Percentiles rank a stretch among this genome's conserved stretches.
These are phyloP conservation scores for Kwoniella mangroviensis DNA, from an alignment of 768 basidiomycete genomes.

Conservation along the genomic window DNA sequence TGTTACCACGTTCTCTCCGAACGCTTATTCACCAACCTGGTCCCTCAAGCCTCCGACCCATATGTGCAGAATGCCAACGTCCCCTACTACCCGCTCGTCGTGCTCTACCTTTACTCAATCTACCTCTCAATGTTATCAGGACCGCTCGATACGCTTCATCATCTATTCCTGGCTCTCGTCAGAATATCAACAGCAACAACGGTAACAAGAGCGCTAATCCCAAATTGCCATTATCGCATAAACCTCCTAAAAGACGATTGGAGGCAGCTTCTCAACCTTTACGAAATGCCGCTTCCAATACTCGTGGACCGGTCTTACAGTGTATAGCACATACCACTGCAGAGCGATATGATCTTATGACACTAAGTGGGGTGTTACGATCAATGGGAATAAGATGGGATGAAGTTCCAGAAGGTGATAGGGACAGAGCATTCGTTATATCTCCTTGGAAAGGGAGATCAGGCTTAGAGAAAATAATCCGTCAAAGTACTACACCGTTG, in stretches of 20 bases:
- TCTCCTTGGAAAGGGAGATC: constrained; percentile 53
- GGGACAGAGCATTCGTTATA: constrained; percentile 50
- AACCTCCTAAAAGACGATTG: constrained; percentile 66
- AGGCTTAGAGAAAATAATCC: constrained; percentile 41
- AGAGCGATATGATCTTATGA: constrained; percentile 74
- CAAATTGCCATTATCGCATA: constrained; percentile 42
- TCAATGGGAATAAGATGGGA: constrained; percentile 49
- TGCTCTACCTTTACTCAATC: not conserved
- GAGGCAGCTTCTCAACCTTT: constrained; percentile 85
- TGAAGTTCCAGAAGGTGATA: constrained; percentile 54
- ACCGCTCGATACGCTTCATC: constrained; percentile 18
- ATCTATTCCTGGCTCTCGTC: constrained; percentile 4
- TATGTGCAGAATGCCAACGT: constrained; percentile 14
- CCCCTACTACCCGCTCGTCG: not conserved
- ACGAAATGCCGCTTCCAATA: constrained; percentile 82
- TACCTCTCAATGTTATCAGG: not conserved
- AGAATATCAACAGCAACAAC: constrained; percentile 7
- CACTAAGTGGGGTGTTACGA: constrained; percentile 60
- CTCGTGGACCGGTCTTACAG: constrained; percentile 75
- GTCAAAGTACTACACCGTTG: constrained; percentile 36
- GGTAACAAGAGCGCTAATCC: not conserved
- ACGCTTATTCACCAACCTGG: constrained; percentile 16
- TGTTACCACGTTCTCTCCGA: constrained; percentile 18
- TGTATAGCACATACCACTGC: constrained; percentile 86
- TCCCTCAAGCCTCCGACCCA: constrained; percentile 5